Conservation (phyloP, 106 monocot genomes). For the Dendrobium huoshanense region DNA sequence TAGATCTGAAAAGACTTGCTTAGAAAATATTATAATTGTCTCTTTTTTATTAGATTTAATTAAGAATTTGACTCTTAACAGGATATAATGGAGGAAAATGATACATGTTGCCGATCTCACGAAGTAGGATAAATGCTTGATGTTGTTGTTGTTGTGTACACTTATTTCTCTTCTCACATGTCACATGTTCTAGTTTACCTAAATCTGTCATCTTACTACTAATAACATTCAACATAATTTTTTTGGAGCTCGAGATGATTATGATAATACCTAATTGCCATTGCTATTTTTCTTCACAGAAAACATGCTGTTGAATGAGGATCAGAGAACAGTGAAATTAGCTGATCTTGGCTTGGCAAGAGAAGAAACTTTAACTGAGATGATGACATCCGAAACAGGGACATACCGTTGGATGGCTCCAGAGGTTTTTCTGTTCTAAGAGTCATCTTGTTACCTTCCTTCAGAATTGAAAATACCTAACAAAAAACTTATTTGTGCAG, state of each 20-base stretch:
- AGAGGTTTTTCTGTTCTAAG: slow-evolving; percentile 46
- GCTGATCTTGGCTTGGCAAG: slow-evolving; percentile 96
- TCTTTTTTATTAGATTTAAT: too few species aligned
- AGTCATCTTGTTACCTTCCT: slow-evolving; percentile 7
- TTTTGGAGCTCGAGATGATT: not conserved
- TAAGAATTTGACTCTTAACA: too few species aligned
- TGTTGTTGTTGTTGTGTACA: too few species aligned
- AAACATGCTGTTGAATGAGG: slow-evolving; percentile 82
- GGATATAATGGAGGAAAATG: too few species aligned
- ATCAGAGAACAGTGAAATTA: slow-evolving; percentile 91
- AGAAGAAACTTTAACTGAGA: slow-evolving; percentile 94
- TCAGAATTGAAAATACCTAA: not conserved
- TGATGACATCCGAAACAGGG: slow-evolving; percentile 99
- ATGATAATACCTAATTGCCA: not conserved
- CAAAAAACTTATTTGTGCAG: slow-evolving; percentile 22
- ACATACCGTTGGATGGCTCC: slow-evolving; percentile 99
- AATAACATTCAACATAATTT: not conserved
- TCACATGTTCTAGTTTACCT: not conserved
- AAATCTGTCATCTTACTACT: not conserved
- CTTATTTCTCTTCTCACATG: too few species aligned
- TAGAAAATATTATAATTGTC: too few species aligned
- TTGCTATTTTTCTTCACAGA: slow-evolving; percentile 32
- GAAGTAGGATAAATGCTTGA: too few species aligned
- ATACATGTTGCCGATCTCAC: too few species aligned
- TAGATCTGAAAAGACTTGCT: too few species aligned